Conservation (phyloP, 257 asterid genomes). For the Przewalskia tangutica region DNA sequence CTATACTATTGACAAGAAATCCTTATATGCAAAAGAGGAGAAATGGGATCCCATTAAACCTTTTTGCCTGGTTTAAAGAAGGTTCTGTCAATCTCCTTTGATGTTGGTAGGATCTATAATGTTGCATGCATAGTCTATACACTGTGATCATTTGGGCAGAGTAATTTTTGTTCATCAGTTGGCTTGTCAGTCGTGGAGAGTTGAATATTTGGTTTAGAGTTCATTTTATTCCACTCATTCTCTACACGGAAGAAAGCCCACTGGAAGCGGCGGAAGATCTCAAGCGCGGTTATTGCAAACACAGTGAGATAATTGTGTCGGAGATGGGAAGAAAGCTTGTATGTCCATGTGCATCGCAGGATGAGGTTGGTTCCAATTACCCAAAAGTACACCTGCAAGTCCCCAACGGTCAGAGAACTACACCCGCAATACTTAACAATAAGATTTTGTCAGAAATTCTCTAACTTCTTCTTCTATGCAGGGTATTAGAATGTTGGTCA, state of each 20-base stretch:
- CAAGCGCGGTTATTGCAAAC: conserved; percentile 64
- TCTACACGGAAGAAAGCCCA: conserved; percentile 95
- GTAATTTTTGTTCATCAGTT: conserved; percentile 58
- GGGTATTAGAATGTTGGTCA: background rate
- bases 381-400: conserved; percentile 73
- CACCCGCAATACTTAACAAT: background rate
- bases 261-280: conserved; percentile 84
- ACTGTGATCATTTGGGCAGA: conserved; percentile 47
- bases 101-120: conserved; percentile 7
- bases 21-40: conserved; percentile 2
- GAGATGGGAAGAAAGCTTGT: conserved; percentile 96
- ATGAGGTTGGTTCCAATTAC: conserved; percentile 78
- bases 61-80: conserved; percentile 4
- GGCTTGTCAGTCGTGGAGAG: conserved; percentile 42
- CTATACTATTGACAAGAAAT: background rate
- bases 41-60: conserved; percentile 6
- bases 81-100: conserved; percentile 10
- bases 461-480: background rate
- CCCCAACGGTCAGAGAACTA: conserved; percentile 1
- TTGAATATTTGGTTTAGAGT: conserved; percentile 41
- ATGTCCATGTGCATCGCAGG: conserved; percentile 93
- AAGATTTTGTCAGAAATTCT: background rate
- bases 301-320: conserved; percentile 76
- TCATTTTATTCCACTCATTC: conserved; percentile 75
- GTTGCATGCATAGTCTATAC: conserved; percentile 32